phyloP scores from a whole-genome alignment of 805 yeast species.

The Candida manassasensis region DNA sequence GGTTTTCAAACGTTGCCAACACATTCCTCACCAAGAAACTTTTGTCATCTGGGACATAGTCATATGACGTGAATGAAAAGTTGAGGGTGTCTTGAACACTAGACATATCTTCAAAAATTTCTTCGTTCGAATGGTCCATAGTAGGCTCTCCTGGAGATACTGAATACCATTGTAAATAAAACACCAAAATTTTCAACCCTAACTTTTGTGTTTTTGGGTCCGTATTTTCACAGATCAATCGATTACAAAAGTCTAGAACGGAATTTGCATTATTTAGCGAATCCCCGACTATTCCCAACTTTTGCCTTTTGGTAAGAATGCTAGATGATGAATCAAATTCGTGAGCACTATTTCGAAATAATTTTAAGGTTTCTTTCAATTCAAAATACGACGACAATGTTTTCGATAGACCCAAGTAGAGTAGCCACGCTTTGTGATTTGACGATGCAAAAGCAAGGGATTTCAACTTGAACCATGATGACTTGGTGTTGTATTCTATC shows the following conservation, averaged over 20 bases:
- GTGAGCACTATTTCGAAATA: slow-evolving; percentile 1
- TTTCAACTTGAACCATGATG: slow-evolving; percentile 23
- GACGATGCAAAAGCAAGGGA: slow-evolving; percentile 18
- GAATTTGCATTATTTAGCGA: slow-evolving; percentile 15
- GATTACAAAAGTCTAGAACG: slow-evolving; percentile 20
- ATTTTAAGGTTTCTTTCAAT: slow-evolving; percentile 12
- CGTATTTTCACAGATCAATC: slow-evolving; percentile 16
- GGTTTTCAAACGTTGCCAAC: slow-evolving; percentile 18
- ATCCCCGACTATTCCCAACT: slow-evolving; percentile 16
- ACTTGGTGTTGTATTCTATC: neutral
- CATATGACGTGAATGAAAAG: slow-evolving; percentile 4
- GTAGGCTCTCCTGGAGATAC: neutral
- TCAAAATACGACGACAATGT: slow-evolving; percentile 28
- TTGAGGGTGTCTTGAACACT: neutral
- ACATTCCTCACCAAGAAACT: slow-evolving; percentile 13
- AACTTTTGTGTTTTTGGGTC: slow-evolving; percentile 10
- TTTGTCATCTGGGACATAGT: slow-evolving; percentile 5
- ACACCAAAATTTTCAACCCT: slow-evolving; percentile 16
- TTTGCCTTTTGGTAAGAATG: slow-evolving; percentile 21
- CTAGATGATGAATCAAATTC: slow-evolving; percentile 1
- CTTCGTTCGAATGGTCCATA: neutral
- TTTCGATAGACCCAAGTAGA: slow-evolving; percentile 28
- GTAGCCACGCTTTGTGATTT: slow-evolving; percentile 36
- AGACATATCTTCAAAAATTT: neutral
- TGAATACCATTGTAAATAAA: slow-evolving; percentile 13